These are phyloP conservation scores for Ambrosiella beaveri DNA, from an alignment of 2,329 filamentous ascomycete genomes.

Conservation along the genomic window DNA sequence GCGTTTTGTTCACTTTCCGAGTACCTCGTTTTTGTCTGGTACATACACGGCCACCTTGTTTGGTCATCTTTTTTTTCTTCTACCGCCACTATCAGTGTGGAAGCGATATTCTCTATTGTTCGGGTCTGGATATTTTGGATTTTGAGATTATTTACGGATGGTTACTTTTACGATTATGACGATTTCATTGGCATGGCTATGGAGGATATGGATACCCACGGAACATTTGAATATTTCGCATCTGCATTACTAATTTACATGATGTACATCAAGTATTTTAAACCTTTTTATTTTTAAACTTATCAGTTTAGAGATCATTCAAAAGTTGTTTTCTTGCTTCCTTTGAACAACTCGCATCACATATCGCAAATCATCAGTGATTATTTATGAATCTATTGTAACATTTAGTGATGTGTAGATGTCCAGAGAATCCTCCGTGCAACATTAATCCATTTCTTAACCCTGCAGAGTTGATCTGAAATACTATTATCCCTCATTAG, in stretches of 20 bases:
- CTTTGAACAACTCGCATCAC: background rate
- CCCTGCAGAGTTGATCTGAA: background rate
- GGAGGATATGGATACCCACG: slow-evolving; percentile 12
- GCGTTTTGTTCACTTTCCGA: background rate
- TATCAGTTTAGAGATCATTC: background rate
- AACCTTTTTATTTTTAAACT: background rate
- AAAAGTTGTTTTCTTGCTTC: background rate
- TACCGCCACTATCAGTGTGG: slow-evolving; percentile 13
- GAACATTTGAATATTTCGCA: slow-evolving; percentile 12
- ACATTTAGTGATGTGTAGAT: background rate
- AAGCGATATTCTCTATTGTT: slow-evolving; percentile 13
- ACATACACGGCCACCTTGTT: slow-evolving; percentile 1
- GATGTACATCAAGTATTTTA: slow-evolving; percentile 5
- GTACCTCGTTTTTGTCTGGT: background rate
- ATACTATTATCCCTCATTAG: background rate
- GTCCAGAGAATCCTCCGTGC: background rate
- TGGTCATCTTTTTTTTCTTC: slow-evolving; percentile 3
- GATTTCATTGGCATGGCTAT: slow-evolving; percentile 8
- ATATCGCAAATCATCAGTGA: background rate
- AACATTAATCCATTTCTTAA: background rate
- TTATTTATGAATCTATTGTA: background rate
- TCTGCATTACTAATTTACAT: background rate
- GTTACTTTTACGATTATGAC: slow-evolving; percentile 13
- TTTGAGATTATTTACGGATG: slow-evolving; percentile 1
- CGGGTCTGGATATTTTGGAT: slow-evolving; percentile 10